Conservation (phyloP, 2,329 filamentous ascomycete species). For the Sarocladium oryzae region DNA sequence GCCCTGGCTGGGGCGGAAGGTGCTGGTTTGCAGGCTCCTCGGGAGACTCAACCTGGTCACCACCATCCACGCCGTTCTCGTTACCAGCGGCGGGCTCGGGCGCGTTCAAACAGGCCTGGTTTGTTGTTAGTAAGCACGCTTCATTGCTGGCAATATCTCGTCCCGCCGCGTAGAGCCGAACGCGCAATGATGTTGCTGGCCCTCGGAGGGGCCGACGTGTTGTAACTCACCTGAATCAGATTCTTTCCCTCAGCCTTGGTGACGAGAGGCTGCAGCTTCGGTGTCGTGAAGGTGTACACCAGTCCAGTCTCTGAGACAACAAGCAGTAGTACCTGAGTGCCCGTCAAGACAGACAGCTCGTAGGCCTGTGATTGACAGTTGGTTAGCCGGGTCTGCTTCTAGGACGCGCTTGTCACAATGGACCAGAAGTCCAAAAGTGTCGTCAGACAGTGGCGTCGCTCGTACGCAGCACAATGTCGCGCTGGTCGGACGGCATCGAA, state of each 20-base stretch:
- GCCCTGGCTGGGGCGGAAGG: conserved; percentile 55
- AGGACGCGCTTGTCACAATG: neutral
- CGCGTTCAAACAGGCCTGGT: conserved; percentile 91
- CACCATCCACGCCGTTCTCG: conserved; percentile 74
- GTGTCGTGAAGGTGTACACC: conserved; percentile 94
- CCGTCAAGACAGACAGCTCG: conserved; percentile 92
- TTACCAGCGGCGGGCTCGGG: conserved; percentile 79
- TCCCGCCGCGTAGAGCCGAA: neutral
- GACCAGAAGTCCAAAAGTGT: neutral
- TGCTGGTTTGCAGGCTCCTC: conserved; percentile 78
- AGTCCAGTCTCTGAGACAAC: conserved; percentile 92
- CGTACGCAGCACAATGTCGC: neutral
- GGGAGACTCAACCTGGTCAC: conserved; percentile 77
- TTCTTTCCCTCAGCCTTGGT: conserved; percentile 99
- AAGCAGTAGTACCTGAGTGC: conserved; percentile 92
- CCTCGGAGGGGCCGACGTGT: neutral
- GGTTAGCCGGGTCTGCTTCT: conserved; percentile 3
- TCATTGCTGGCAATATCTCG: neutral
- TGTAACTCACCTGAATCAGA: conserved; percentile 77
- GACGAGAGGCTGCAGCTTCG: conserved; percentile 94
- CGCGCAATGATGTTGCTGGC: neutral
- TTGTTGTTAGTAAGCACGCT: conserved; percentile 13
- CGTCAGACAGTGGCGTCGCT: neutral
- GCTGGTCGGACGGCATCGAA: neutral
- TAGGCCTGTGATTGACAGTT: conserved; percentile 62